Evolutionary conservation across 2,329 filamentous ascomycete species (phyloP), one percentile per base, ranked within the genome.

Genomic region (Neonectria sp.): DNA sequence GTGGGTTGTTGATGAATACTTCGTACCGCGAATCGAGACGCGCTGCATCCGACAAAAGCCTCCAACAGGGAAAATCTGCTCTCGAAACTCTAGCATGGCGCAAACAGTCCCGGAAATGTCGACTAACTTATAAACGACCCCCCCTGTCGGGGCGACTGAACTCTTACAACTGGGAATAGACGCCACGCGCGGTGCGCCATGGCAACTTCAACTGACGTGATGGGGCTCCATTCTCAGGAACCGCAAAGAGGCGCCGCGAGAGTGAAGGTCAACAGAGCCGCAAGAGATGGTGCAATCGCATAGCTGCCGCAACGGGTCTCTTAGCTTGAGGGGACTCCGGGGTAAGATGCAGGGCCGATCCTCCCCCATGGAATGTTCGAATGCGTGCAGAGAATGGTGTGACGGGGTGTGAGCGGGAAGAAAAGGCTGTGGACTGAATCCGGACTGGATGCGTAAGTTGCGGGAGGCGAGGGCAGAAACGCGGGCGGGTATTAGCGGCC

Each of bases 221-320:
- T 63, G 55, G 49, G 8, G 57, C 68, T 56, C 43, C 24, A 55
- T 43, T 21, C 35, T 29, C 35, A 45, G 43, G 43, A 46, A 55
- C 27, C 27, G 24, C 53, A 35, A 15, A 15, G 55, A 35, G 31
- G 31, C 31, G n/a, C 51, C 25, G 48, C 25, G 48, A 6, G 13
- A 33, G 24, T 35, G 21, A 9, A 48, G 57, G 45, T 70, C 69
- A 73, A 73, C 68, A 62, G 29, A 37, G 65, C 62, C 67, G 67
- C 61, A 40, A 48, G 6, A 24, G 37, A 73, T 73, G 71, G 62
- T 70, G 63, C 71, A 63, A 73, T 73, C 35, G 35, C 40, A 9
- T 27, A 33, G 29, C 40, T 52, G 60, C 51, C 24, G 51, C 55
- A 51, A 13, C n/a, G 56, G 59, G 24, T 24, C 24, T 37, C 37